phyloP scores from a whole-genome alignment of 805 yeast genomes.

The Lipomyces mesembrius region DNA sequence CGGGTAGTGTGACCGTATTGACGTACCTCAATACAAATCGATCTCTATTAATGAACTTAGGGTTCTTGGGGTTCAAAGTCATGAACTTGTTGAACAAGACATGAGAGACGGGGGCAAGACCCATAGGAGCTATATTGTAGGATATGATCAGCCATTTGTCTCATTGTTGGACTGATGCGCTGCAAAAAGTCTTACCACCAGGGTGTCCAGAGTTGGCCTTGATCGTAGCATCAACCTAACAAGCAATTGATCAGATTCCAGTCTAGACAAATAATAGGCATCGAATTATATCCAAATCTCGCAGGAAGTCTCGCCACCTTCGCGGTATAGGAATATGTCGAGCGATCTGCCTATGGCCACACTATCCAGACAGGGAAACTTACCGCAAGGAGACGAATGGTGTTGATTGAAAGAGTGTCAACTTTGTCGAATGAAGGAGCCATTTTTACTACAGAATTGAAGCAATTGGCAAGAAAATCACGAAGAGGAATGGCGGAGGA shows the following conservation, averaged over 20 bases:
- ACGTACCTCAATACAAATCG: constrained; percentile 78
- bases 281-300: constrained; percentile 3
- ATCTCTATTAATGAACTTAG: constrained; percentile 92
- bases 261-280: not conserved
- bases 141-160: constrained; percentile 11
- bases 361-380: constrained; percentile 29
- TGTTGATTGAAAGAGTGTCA: constrained; percentile 77
- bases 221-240: constrained; percentile 74
- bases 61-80: constrained; percentile 88
- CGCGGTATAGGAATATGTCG: not conserved
- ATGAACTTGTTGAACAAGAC: constrained; percentile 73
- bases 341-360: not conserved
- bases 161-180: not conserved
- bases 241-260: constrained; percentile 20
- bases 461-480: constrained; percentile 36
- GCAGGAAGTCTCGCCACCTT: not conserved
- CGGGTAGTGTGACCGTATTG: not conserved
- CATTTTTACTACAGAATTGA: constrained; percentile 18
- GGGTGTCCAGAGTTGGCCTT: constrained; percentile 97
- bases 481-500: constrained; percentile 1
- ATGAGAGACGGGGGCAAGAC: constrained; percentile 95
- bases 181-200: constrained; percentile 53
- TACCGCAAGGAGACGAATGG: constrained; percentile 84
- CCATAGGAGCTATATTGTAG: constrained; percentile 76
- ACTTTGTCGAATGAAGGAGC: constrained; percentile 53